phyloP scores from a whole-genome alignment of 139 green algal species.

The Chloropicon primus region DNA sequence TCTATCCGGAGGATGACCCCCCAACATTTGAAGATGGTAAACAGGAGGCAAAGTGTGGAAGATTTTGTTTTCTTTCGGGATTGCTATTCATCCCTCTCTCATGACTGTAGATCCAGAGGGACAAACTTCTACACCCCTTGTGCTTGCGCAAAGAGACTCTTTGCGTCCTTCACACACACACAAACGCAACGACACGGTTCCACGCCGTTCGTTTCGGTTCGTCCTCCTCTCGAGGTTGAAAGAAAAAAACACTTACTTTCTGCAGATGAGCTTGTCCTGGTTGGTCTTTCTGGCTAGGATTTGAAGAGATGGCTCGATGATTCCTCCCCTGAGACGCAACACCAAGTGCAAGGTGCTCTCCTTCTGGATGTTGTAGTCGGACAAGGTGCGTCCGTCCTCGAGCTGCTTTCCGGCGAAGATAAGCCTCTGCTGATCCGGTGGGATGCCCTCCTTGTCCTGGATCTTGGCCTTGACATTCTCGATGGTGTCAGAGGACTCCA shows the following conservation, averaged over 20 bases:
- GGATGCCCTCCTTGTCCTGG: conserved; percentile 61
- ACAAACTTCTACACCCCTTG: background rate
- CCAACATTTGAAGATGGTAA: background rate
- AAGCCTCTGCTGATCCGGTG: conserved; percentile 82
- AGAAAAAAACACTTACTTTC: conserved; percentile 78
- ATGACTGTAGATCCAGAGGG: background rate
- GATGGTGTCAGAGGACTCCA: conserved; percentile 26
- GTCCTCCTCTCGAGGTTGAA: too few species aligned
- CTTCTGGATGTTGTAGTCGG: conserved; percentile 42
- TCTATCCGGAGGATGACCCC: background rate
- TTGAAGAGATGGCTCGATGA: conserved; percentile 98
- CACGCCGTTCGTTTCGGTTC: too few species aligned
- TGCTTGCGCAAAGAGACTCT: too few species aligned
- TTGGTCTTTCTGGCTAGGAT: conserved; percentile 98
- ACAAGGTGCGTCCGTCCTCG: conserved; percentile 78
- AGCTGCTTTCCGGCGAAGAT: conserved; percentile 95
- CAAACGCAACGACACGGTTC: too few species aligned
- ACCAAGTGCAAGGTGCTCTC: conserved; percentile 26
- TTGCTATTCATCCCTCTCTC: background rate
- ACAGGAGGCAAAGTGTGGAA: background rate
- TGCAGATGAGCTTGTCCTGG: conserved; percentile 97
- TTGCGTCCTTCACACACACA: too few species aligned
- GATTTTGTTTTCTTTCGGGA: background rate
- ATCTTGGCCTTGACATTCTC: conserved; percentile 43
- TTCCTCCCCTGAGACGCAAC: conserved; percentile 79